Evolutionary conservation across 208 protist genomes (phyloP).

Genomic region (Acanthamoeba triangularis): DNA sequence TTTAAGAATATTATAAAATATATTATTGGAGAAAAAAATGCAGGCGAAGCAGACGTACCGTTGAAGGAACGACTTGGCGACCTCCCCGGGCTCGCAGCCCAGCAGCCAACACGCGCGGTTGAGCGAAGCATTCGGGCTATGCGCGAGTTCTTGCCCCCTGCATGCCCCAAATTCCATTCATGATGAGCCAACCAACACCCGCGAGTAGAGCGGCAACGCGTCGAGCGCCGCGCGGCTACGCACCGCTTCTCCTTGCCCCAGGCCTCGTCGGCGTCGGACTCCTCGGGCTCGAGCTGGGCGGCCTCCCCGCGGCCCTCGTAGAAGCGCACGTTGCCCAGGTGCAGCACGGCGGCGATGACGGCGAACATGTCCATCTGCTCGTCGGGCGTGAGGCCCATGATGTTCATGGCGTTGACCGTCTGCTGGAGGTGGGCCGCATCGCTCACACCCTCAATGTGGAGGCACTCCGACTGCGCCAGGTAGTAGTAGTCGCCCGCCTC

Average conservation of each 20-base stretch:
- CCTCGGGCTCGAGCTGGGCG: constrained; percentile 30
- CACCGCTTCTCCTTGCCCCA: constrained; percentile 41
- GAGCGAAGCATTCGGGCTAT: constrained; percentile 13
- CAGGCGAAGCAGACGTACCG: not conserved
- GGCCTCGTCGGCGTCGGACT: not conserved
- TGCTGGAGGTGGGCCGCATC: constrained; percentile 91
- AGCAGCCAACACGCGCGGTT: constrained; percentile 24
- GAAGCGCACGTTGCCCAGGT: constrained; percentile 95
- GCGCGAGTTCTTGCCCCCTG: not conserved
- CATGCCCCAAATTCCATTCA: not conserved
- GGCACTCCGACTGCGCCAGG: constrained; percentile 87
- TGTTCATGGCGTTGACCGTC: constrained; percentile 40
- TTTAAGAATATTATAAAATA: not conserved
- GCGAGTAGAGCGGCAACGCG: not conserved
- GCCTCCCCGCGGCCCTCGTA: constrained; percentile 18
- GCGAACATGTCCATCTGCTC: constrained; percentile 88
- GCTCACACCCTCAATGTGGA: constrained; percentile 87
- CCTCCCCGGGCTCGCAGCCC: not conserved
- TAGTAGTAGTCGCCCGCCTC: constrained; percentile 89
- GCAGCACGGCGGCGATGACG: constrained; percentile 93
- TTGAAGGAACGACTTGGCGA: constrained; percentile 58
- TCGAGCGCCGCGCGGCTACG: not conserved
- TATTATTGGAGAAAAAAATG: not conserved
- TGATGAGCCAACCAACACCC: not conserved
- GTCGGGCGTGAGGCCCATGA: constrained; percentile 18